phyloP scores from a whole-genome alignment of 2,329 filamentous ascomycete species.

The Colletotrichum aenigma region DNA sequence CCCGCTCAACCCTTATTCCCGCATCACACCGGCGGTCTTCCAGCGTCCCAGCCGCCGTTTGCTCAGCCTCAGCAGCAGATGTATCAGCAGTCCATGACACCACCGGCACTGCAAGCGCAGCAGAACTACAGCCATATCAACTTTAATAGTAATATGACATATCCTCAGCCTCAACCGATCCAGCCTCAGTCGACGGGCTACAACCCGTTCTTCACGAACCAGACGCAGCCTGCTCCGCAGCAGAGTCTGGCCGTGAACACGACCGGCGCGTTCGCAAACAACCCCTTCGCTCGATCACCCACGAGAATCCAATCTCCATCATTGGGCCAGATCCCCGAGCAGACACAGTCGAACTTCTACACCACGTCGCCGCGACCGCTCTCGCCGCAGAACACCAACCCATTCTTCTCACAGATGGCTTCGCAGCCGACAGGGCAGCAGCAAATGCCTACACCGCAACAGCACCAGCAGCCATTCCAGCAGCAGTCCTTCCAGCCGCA shows the following conservation, averaged over 20 bases:
- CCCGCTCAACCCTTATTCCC: conserved; percentile 70
- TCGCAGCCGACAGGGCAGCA: conserved; percentile 5
- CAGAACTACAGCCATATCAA: conserved; percentile 42
- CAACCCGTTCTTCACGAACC: conserved; percentile 56
- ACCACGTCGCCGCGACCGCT: conserved; percentile 29
- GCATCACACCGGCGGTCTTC: conserved; percentile 72
- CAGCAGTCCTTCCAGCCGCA: conserved; percentile 26
- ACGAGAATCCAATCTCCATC: conserved; percentile 54
- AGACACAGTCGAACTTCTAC: conserved; percentile 49
- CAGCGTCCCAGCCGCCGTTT: conserved; percentile 39
- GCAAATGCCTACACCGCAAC: conserved; percentile 22
- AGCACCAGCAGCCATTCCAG: conserved; percentile 25
- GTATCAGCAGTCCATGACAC: conserved; percentile 49
- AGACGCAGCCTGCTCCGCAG: conserved; percentile 31
- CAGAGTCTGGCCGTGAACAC: conserved; percentile 47
- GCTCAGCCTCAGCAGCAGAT: conserved; percentile 35
- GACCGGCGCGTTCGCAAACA: conserved; percentile 40
- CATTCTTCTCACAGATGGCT: conserved; percentile 31
- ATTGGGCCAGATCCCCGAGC: conserved; percentile 58
- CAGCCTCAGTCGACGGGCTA: conserved; percentile 47
- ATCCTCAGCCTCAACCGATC: conserved; percentile 37
- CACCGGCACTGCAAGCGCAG: conserved; percentile 44
- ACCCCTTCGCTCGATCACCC: conserved; percentile 55
- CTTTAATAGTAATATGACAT: conserved; percentile 49
- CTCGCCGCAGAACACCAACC: conserved; percentile 26